Percentiles rank a stretch among this genome's conserved stretches.
These are phyloP conservation scores for Thelonectria blattea DNA, from an alignment of 2,329 filamentous ascomycete species.

Conservation along the genomic window DNA sequence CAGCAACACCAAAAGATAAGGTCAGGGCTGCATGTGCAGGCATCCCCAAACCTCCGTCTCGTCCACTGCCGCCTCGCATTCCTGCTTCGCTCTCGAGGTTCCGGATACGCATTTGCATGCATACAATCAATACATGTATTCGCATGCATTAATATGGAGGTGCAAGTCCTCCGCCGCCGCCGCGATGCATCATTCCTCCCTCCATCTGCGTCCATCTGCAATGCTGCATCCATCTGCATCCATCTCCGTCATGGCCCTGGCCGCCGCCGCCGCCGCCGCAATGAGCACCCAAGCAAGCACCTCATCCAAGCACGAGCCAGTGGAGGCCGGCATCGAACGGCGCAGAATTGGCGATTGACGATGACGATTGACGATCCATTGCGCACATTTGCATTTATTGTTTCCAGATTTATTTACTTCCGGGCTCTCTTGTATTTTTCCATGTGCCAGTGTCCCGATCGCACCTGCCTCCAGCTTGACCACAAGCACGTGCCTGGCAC, in stretches of 20 bases:
- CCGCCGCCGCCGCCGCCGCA: neutral
- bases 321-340: constrained; percentile 1
- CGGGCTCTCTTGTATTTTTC: no score
- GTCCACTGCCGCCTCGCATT: neutral
- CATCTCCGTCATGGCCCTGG: neutral
- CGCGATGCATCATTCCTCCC: neutral
- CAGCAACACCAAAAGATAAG: constrained; percentile 26
- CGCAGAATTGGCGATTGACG: neutral
- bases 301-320: constrained; percentile 16
- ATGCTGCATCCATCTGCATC: no score
- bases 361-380: neutral
- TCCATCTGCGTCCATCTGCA: no score
- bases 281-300: neutral
- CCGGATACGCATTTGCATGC: no score
- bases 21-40: constrained; percentile 20
- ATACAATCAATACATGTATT: no score
- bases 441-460: no score
- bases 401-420: no score
- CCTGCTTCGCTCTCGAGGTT: neutral
- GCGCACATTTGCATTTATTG: no score
- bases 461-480: no score
- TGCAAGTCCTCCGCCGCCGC: no score
- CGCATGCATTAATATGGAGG: no score
- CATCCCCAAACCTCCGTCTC: neutral
- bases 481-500: neutral